phyloP scores from a whole-genome alignment of 2,329 filamentous ascomycete species.

The Fusarium dimerum region DNA sequence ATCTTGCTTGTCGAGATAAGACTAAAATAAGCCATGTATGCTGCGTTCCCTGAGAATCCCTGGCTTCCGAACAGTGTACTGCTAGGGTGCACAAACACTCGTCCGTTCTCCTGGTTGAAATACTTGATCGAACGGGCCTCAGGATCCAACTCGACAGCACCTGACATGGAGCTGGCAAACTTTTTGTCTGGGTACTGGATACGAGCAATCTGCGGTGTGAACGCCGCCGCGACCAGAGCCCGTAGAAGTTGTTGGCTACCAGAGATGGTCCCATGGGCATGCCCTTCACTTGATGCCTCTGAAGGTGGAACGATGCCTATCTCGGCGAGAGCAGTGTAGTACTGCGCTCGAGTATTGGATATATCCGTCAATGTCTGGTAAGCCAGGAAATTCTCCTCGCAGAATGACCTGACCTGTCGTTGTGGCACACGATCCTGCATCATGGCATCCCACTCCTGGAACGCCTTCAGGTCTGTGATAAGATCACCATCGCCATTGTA shows the following conservation, averaged over 20 bases:
- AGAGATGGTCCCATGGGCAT: slow-evolving; percentile 16
- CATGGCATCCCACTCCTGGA: slow-evolving; percentile 77
- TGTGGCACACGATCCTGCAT: slow-evolving; percentile 58
- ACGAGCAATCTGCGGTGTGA: slow-evolving; percentile 83
- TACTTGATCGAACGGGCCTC: slow-evolving; percentile 92
- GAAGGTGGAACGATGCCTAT: slow-evolving; percentile 69
- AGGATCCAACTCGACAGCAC: slow-evolving; percentile 89
- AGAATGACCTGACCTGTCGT: slow-evolving; percentile 72
- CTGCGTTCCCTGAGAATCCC: slow-evolving; percentile 70
- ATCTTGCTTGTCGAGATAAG: slow-evolving; percentile 92
- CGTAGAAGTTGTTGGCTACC: slow-evolving; percentile 57
- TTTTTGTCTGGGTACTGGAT: slow-evolving; percentile 97
- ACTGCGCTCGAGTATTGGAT: slow-evolving; percentile 80
- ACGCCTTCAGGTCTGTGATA: slow-evolving; percentile 82
- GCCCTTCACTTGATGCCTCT: slow-evolving; percentile 33
- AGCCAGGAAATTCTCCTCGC: slow-evolving; percentile 82
- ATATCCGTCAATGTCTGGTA: slow-evolving; percentile 86
- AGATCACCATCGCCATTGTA: slow-evolving; percentile 80
- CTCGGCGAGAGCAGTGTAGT: slow-evolving; percentile 81
- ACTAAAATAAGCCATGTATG: slow-evolving; percentile 86
- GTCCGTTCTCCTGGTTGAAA: slow-evolving; percentile 80
- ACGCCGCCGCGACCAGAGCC: slow-evolving; percentile 71
- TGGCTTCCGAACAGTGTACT: slow-evolving; percentile 85
- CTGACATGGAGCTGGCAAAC: slow-evolving; percentile 82
- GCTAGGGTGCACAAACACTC: slow-evolving; percentile 91